Percentiles rank a stretch among this genome's conserved stretches.
These are phyloP conservation scores for Tagetes patula DNA, from an alignment of 129 eudicot genomes.

Conservation along the genomic window DNA sequence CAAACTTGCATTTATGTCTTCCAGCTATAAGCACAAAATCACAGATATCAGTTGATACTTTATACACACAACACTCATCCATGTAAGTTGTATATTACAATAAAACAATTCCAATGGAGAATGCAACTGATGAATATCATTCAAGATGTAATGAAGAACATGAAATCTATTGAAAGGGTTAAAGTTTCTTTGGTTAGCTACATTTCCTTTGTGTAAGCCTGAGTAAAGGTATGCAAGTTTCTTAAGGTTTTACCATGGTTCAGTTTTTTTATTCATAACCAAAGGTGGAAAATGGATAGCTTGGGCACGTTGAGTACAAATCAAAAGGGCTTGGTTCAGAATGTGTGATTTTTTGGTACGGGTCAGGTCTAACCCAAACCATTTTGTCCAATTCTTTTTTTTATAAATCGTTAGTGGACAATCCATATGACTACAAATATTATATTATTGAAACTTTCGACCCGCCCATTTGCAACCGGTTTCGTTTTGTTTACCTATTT, in stretches of 20 bases:
- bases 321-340: background rate
- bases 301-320: background rate
- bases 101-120: constrained; percentile 20
- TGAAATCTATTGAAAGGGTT: background rate
- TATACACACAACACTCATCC: constrained; percentile 14
- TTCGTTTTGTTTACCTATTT: background rate
- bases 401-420: background rate
- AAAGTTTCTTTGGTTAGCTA: background rate
- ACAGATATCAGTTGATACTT: constrained; percentile 37
- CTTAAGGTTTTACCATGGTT: constrained; percentile 9
- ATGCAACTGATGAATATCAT: constrained; percentile 24
- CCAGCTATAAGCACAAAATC: constrained; percentile 70
- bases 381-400: background rate
- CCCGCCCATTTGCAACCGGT: background rate
- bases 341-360: background rate
- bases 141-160: constrained; percentile 7
- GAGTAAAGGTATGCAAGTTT: constrained; percentile 3
- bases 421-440: background rate
- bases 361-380: background rate
- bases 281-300: constrained; percentile 4
- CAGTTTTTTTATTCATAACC: background rate
- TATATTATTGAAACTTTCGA: background rate
- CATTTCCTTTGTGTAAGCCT: background rate
- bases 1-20: constrained; percentile 98
- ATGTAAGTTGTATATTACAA: constrained; percentile 13